Conservation (phyloP, 2,329 filamentous ascomycete genomes). For the Harringtonia lauricola region DNA sequence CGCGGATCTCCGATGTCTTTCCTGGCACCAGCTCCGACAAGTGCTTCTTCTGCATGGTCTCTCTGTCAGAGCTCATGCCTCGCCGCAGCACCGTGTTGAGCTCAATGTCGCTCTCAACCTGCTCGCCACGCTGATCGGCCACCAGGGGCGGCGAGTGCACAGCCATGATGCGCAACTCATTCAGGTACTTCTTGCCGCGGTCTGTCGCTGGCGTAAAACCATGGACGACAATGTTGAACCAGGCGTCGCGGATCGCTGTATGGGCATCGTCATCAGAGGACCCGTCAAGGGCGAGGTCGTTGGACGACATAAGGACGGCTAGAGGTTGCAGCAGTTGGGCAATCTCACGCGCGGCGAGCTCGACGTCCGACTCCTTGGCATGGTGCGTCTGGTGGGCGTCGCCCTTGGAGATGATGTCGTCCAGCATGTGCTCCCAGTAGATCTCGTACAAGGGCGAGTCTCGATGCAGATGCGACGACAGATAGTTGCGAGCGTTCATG, state of each 20-base stretch:
- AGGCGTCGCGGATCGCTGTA: conserved; percentile 74
- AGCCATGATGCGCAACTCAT: conserved; percentile 75
- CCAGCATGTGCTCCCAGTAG: conserved; percentile 74
- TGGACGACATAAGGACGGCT: conserved; percentile 67
- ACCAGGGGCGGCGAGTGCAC: conserved; percentile 80
- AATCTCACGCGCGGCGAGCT: conserved; percentile 79
- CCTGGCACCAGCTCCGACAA: conserved; percentile 64
- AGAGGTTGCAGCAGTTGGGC: conserved; percentile 77
- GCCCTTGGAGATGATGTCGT: conserved; percentile 81
- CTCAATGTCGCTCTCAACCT: conserved; percentile 92
- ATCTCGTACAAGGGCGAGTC: conserved; percentile 69
- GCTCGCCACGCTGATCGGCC: conserved; percentile 76
- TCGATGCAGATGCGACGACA: conserved; percentile 58
- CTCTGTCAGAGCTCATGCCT: conserved; percentile 70
- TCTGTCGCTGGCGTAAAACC: conserved; percentile 71
- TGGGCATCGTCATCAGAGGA: conserved; percentile 56
- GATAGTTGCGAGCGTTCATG: conserved; percentile 65
- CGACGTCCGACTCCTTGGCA: conserved; percentile 65
- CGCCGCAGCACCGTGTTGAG: conserved; percentile 86
- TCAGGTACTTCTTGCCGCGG: conserved; percentile 58
- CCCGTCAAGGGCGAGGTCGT: conserved; percentile 40
- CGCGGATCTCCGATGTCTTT: conserved; percentile 67
- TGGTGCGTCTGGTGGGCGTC: conserved; percentile 68
- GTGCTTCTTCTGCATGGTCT: conserved; percentile 68
- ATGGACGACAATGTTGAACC: conserved; percentile 96